Evolutionary conservation across 164 flowering plant species (phyloP).

Genomic region (Platanus orientalis): DNA sequence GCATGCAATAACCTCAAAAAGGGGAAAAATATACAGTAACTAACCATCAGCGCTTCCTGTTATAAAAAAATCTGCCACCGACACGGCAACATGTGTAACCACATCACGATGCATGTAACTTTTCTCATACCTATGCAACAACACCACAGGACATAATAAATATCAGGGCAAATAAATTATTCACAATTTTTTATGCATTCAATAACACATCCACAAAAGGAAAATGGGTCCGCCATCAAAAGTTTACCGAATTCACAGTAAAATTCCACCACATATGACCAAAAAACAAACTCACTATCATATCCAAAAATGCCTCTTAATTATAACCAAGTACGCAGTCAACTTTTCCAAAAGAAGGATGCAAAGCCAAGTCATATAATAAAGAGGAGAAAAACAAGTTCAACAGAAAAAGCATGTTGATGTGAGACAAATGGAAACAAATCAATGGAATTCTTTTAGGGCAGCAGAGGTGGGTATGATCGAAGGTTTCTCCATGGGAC

Average conservation of each 20-base stretch:
- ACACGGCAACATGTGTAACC: conserved; percentile 94
- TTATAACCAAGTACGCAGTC: too few relatives aligned
- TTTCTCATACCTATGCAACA: conserved; percentile 81
- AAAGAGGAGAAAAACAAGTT: neutral
- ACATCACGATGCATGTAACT: conserved; percentile 99
- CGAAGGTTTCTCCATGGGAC: too few relatives aligned
- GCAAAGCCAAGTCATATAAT: neutral
- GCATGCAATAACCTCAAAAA: neutral
- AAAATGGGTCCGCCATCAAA: too few relatives aligned
- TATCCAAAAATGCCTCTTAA: too few relatives aligned
- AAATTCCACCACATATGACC: too few relatives aligned
- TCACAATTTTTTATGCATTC: neutral
- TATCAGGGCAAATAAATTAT: neutral
- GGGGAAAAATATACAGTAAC: neutral
- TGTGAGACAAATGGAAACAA: neutral
- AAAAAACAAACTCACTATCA: too few relatives aligned
- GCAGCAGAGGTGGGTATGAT: too few relatives aligned
- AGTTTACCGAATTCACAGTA: too few relatives aligned
- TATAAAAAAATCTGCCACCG: conserved; percentile 86
- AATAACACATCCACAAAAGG: neutral
- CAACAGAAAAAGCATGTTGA: neutral
- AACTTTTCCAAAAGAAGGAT: too few relatives aligned
- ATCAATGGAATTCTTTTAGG: neutral
- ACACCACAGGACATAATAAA: neutral
- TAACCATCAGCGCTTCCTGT: conserved; percentile 93